Evolutionary conservation across 106 monocot genomes (phyloP).

Genomic region (Dioscorea alata): DNA sequence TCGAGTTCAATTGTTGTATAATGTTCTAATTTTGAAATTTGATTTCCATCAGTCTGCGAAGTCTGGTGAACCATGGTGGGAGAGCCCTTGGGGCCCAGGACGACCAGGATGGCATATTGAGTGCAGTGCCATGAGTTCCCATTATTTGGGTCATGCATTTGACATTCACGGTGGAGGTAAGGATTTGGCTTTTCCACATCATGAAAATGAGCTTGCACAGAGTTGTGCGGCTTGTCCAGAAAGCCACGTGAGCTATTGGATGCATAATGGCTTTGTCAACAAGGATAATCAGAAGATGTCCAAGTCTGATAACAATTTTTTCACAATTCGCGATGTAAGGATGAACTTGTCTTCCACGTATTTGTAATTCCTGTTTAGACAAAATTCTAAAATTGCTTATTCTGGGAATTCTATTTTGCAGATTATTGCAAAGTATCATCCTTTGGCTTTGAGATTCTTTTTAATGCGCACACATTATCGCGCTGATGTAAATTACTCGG

Average conservation of each 20-base stretch:
- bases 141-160: slow-evolving; percentile 67
- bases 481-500: slow-evolving; percentile 66
- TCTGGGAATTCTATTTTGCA: slow-evolving; percentile 7
- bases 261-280: slow-evolving; percentile 99
- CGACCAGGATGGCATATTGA: slow-evolving; percentile 99
- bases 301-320: slow-evolving; percentile 92
- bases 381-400: no score
- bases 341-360: no score
- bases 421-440: slow-evolving; percentile 82
- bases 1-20: not conserved
- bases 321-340: slow-evolving; percentile 90
- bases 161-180: slow-evolving; percentile 98
- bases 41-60: slow-evolving; percentile 62
- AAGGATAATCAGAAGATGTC: slow-evolving; percentile 92
- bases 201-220: slow-evolving; percentile 95
- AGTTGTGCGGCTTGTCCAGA: slow-evolving; percentile 78
- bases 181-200: slow-evolving; percentile 94
- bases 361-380: no score
- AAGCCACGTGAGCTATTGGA: slow-evolving; percentile 75
- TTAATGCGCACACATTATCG: slow-evolving; percentile 82
- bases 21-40: not conserved
- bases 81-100: slow-evolving; percentile 89
- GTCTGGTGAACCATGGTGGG: slow-evolving; percentile 92
- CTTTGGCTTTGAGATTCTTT: slow-evolving; percentile 83
- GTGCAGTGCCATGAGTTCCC: slow-evolving; percentile 97